These are phyloP conservation scores for Rhododendron ovatum DNA, from an alignment of 148 eudicot species.

Conservation along the genomic window DNA sequence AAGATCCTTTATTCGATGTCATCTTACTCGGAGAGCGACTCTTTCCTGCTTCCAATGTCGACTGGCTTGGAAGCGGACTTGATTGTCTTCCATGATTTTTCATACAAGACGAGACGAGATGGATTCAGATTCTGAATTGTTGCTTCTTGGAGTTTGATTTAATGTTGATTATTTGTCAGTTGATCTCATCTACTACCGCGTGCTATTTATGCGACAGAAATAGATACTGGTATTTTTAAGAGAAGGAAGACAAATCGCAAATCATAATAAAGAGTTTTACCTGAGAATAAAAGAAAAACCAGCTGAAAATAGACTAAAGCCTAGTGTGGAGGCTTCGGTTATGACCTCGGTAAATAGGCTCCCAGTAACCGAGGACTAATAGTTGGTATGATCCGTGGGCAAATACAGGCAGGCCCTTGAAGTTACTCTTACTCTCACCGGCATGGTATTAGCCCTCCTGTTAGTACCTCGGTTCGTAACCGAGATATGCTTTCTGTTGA, in stretches of 20 bases:
- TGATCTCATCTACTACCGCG: neutral
- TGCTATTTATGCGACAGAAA: neutral
- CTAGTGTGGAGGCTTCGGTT: no score
- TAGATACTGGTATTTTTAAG: neutral
- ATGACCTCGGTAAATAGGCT: no score
- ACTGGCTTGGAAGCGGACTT: neutral
- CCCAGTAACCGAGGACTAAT: no score
- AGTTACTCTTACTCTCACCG: no score
- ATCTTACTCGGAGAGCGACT: neutral
- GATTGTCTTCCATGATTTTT: neutral
- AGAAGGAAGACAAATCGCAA: neutral
- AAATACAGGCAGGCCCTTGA: no score
- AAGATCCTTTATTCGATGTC: no score
- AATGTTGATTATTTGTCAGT: neutral
- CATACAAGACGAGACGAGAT: neutral
- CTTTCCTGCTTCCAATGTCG: neutral
- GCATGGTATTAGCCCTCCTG: no score
- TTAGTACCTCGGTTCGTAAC: no score
- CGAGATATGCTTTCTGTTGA: no score
- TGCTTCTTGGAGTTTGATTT: neutral
- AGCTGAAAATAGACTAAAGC: neutral
- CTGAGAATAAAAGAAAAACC: neutral
- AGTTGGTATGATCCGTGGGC: no score
- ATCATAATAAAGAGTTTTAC: neutral
- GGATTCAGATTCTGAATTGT: neutral